Evolutionary conservation across 2,329 filamentous ascomycete genomes (phyloP).

Genomic region (Paraphaeosphaeria minitans): DNA sequence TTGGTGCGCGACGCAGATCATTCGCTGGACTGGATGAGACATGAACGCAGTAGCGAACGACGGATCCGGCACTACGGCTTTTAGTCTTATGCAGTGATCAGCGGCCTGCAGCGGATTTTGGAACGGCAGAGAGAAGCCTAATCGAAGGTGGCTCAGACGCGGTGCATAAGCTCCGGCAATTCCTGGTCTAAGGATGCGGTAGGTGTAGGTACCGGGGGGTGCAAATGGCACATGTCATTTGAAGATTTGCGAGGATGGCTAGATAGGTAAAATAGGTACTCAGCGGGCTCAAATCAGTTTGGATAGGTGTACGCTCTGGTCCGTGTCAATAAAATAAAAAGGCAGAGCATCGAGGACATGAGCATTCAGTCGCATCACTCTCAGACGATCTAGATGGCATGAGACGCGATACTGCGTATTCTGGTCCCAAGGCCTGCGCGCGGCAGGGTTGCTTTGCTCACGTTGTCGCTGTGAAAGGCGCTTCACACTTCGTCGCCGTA

Average conservation of each 20-base stretch:
- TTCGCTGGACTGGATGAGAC: neutral
- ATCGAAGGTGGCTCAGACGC: neutral
- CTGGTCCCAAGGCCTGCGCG: neutral
- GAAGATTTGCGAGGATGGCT: neutral
- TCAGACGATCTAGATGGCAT: too few relatives aligned
- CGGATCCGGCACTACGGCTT: slow-evolving; percentile 1
- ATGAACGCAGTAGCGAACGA: neutral
- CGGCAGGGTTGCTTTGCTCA: neutral
- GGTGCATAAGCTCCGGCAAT: slow-evolving; percentile 3
- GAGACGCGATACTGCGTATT: neutral
- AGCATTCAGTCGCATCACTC: too few relatives aligned
- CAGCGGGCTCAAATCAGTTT: neutral
- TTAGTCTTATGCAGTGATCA: slow-evolving; percentile 5
- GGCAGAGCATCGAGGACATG: neutral
- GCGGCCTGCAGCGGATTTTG: neutral
- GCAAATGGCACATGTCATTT: neutral
- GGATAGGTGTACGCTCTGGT: neutral
- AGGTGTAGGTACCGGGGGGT: neutral
- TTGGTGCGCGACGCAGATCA: neutral
- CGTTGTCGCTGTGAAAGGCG: neutral
- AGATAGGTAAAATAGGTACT: too few relatives aligned
- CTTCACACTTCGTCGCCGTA: neutral
- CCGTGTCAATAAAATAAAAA: neutral
- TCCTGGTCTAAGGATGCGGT: neutral
- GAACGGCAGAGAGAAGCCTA: neutral